These are phyloP conservation scores for Vaccinium myrtillus DNA, from an alignment of 148 eudicot genomes.

Conservation along the genomic window DNA sequence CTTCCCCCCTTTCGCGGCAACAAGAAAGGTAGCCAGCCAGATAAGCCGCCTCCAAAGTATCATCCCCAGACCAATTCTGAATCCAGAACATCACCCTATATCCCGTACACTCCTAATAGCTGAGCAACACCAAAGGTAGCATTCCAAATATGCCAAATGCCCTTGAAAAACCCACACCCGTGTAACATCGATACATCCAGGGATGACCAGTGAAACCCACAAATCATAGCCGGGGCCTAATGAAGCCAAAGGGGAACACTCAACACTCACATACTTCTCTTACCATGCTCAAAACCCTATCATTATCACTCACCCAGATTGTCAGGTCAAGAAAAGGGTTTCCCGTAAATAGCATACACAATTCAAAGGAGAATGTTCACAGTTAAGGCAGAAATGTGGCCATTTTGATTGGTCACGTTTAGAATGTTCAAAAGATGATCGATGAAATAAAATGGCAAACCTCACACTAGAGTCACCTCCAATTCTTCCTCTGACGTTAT, in stretches of 20 bases:
- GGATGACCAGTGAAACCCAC: constrained; percentile 1
- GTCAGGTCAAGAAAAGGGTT: background rate
- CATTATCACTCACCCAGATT: background rate
- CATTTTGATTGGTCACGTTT: background rate
- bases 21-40: background rate
- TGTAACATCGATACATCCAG: background rate
- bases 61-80: background rate
- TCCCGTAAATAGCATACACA: constrained; percentile 10
- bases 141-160: background rate
- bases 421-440: constrained; percentile 5
- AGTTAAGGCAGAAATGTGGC: background rate
- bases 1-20: background rate
- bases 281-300: background rate
- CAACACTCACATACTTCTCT: background rate
- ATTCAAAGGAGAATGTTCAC: background rate
- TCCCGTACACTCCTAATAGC: background rate
- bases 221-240: background rate
- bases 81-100: background rate
- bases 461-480: constrained; percentile 89
- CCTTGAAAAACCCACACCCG: background rate
- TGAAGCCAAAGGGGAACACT: constrained; percentile 1
- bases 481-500: constrained; percentile 91
- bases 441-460: constrained; percentile 27
- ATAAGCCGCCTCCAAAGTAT: background rate
- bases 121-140: background rate